Conservation (phyloP, 2,329 filamentous ascomycete species). For the Zasmidium cellare region DNA sequence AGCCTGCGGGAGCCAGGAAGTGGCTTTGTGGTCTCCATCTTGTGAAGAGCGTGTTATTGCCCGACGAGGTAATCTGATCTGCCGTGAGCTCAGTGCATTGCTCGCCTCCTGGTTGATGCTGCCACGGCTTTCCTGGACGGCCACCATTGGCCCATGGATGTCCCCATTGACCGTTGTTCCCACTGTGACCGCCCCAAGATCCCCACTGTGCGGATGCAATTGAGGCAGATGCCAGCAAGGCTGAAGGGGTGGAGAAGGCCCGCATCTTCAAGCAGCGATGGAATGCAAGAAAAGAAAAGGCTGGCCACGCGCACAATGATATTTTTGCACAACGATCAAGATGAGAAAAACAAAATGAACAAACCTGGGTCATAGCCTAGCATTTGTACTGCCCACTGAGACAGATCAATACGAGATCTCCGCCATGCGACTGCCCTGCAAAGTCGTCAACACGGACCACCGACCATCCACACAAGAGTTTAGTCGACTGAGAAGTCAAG, state of each 20-base stretch:
- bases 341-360: neutral
- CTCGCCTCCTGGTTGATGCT: neutral
- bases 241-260: neutral
- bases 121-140: neutral
- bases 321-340: neutral
- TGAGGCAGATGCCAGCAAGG: neutral
- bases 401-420: conserved; percentile 1
- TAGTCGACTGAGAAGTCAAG: neutral
- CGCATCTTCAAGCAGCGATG: neutral
- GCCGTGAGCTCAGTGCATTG: conserved; percentile 31
- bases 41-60: conserved; percentile 52
- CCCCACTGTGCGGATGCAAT: neutral
- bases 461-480: neutral
- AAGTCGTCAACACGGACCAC: neutral
- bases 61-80: conserved; percentile 34
- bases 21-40: conserved; percentile 50
- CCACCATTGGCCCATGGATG: neutral
- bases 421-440: conserved; percentile 1
- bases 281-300: neutral
- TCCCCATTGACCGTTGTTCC: neutral
- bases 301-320: neutral
- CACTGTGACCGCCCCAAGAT: neutral
- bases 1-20: conserved; percentile 49
- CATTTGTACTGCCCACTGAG: neutral
- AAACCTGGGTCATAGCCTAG: neutral